These are phyloP conservation scores for Monilinia fructicola DNA, from an alignment of 2,329 filamentous ascomycete species.

Conservation along the genomic window DNA sequence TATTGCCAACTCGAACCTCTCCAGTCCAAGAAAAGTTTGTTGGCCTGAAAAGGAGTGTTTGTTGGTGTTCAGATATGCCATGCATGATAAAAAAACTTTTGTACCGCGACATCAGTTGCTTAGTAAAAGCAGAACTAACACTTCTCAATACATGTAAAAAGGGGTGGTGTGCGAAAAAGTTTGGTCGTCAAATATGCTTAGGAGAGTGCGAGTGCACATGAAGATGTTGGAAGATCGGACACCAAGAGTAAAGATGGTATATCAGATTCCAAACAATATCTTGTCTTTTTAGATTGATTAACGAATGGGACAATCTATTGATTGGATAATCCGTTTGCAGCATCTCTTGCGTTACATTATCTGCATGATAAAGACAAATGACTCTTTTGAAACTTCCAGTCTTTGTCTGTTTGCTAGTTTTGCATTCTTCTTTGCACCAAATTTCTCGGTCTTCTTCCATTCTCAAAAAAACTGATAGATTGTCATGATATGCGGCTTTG, in stretches of 20 bases:
- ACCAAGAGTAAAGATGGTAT: background rate
- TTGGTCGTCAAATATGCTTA: background rate
- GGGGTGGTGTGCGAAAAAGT: background rate
- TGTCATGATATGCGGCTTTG: background rate
- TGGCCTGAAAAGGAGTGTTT: background rate
- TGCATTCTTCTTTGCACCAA: background rate
- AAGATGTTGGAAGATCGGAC: background rate
- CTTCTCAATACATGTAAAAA: background rate
- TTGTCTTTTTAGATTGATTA: background rate
- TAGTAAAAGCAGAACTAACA: background rate
- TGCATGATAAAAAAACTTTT: too few relatives aligned
- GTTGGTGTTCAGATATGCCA: background rate
- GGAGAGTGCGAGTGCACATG: background rate
- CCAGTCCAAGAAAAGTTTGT: background rate
- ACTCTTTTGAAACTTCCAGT: background rate
- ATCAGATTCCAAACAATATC: background rate
- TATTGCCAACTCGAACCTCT: background rate
- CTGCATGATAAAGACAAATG: background rate
- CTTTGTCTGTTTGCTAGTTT: background rate
- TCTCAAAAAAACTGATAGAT: background rate
- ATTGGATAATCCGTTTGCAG: slow-evolving; percentile 1
- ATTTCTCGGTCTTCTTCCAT: background rate
- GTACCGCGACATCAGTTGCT: background rate
- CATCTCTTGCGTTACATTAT: background rate
- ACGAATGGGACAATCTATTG: background rate